phyloP scores from a whole-genome alignment of 352 stramenopile genomes.

The Globisporangium lucens region DNA sequence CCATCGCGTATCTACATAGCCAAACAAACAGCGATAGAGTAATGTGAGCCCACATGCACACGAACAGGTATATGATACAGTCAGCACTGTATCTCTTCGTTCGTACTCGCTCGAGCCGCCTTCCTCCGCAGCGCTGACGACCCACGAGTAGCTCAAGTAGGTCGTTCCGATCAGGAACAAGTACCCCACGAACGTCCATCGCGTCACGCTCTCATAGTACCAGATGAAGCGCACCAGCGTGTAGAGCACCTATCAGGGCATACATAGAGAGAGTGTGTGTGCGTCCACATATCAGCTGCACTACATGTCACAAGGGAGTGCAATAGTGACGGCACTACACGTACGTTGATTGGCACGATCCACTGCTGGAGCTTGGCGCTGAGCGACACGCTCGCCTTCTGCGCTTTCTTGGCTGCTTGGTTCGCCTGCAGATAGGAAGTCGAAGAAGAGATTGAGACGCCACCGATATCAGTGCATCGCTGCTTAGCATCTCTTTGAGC shows the following conservation, averaged over 20 bases:
- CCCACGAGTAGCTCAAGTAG: slow-evolving; percentile 82
- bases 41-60: background rate
- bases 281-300: background rate
- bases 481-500: background rate
- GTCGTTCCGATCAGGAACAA: slow-evolving; percentile 58
- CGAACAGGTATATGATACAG: slow-evolving; percentile 15
- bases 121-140: slow-evolving; percentile 72
- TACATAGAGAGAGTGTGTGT: background rate
- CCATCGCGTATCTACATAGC: slow-evolving; percentile 65
- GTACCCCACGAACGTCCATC: slow-evolving; percentile 71
- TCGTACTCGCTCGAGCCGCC: slow-evolving; percentile 65
- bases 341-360: slow-evolving; percentile 79
- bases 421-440: slow-evolving; percentile 48
- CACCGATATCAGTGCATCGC: background rate
- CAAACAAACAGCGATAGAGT: slow-evolving; percentile 14
- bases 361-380: slow-evolving; percentile 70
- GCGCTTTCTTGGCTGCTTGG: slow-evolving; percentile 83
- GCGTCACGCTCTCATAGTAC: slow-evolving; percentile 59
- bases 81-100: background rate
- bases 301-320: background rate
- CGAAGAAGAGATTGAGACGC: background rate
- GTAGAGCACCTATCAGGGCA: slow-evolving; percentile 44
- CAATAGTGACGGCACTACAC: background rate
- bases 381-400: slow-evolving; percentile 62
- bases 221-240: slow-evolving; percentile 76